phyloP scores from a whole-genome alignment of 176 grass and related monocot species.

The Saccharum spontaneum region DNA sequence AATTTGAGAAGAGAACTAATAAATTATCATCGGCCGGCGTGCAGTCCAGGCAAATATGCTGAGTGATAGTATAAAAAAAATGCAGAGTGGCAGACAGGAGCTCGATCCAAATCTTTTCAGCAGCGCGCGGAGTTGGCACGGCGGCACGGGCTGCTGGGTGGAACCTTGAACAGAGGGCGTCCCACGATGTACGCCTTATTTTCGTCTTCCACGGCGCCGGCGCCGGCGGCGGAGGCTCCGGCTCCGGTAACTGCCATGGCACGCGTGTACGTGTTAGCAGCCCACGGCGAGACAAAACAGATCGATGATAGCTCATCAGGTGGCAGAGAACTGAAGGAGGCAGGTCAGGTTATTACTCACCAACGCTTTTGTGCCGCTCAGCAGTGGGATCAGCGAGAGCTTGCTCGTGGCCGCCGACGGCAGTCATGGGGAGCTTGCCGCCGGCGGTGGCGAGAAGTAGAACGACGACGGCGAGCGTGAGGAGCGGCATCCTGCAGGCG shows the following conservation, averaged over 20 bases:
- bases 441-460: background rate
- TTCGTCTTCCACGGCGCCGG: background rate
- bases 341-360: background rate
- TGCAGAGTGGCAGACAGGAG: background rate
- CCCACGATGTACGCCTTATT: conserved; percentile 20
- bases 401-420: background rate
- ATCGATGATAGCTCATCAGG: too few relatives aligned
- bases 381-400: background rate
- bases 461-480: background rate
- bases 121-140: background rate
- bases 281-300: too few relatives aligned
- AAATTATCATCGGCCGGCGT: too few relatives aligned
- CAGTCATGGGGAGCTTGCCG: too few relatives aligned
- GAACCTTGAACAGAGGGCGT: conserved; percentile 24
- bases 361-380: background rate
- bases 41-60: too few relatives aligned
- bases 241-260: background rate
- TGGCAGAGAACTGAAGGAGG: background rate
- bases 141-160: conserved; percentile 7
- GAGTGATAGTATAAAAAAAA: background rate
- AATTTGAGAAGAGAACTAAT: too few relatives aligned
- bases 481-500: background rate
- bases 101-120: background rate
- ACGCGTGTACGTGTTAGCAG: background rate
- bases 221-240: too few relatives aligned